phyloP scores from a whole-genome alignment of 352 stramenopile genomes.

The Phytophthora ramorum region DNA sequence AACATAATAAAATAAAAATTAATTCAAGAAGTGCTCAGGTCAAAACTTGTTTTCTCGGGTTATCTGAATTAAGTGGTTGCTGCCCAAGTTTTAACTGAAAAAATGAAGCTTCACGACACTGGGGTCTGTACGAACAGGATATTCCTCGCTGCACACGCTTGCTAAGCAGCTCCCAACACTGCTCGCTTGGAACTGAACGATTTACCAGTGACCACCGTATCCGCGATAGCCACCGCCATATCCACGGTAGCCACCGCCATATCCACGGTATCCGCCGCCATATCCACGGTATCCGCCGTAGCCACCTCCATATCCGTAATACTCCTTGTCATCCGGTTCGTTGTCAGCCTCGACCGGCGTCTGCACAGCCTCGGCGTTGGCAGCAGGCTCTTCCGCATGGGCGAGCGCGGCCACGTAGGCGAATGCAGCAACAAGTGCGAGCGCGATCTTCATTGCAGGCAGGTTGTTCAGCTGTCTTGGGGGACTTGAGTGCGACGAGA shows the following conservation, averaged over 20 bases:
- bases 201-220: background rate
- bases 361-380: background rate
- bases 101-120: background rate
- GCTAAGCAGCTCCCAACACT: background rate
- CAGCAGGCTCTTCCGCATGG: constrained; percentile 9
- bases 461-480: background rate
- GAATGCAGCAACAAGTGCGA: constrained; percentile 17
- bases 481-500: background rate
- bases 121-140: too few species aligned
- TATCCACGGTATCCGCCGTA: constrained; percentile 1
- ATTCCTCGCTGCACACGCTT: background rate
- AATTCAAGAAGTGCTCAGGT: too few species aligned
- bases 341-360: background rate
- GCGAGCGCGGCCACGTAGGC: constrained; percentile 16
- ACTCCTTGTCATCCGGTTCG: constrained; percentile 3
- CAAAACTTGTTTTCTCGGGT: too few species aligned
- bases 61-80: too few species aligned
- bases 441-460: background rate
- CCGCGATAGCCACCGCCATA: background rate
- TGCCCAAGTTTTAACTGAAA: too few species aligned
- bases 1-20: too few species aligned
- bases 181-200: background rate
- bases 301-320: background rate
- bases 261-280: background rate
- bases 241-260: constrained; percentile 1